Base-by-base conservation (phyloP, 805 yeast species). In the Cyberlindnera nakhonratchasimensis region DNA sequence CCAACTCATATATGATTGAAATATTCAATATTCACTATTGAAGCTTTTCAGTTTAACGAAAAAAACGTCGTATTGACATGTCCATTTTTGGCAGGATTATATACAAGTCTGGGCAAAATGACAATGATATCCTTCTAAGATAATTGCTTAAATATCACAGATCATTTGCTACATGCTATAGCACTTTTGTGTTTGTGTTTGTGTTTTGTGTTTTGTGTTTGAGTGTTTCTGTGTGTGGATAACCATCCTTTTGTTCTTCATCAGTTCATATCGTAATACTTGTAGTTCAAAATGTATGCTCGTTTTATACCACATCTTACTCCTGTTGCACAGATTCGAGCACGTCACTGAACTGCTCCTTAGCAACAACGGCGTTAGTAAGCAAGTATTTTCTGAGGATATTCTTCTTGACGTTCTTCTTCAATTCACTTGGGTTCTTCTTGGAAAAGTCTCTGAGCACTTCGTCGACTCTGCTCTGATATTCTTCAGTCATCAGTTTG, bases 381-480 rank as follows among this genome's bases (percentile, higher is more conserved):
- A 74, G 65, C 21, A 79, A 65, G 59, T 73, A 81, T 63, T 84
- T 86, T 59, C 88, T 74, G 53, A 86, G 62, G 34, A 86, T 63
- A 62, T 89, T 89, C 68, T 85, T 86, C 58, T 72, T 79, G 18
- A 81, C 77, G 60, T 72, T 71, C 39, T 66, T 67, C 58, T 76
- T 74, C 48, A 74, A 52, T 21, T 45, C 29, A 16, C 66, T 63
- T 7, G 75, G 73, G 24, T 70, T 63, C 42, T 59, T 50, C 42
- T 55, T 61, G 10, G 72, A 70, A 38, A 69, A 54, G 29, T 57
- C 58, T 26, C 48, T 43, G 20, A 70, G 55, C 29, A 74, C 66
- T 29, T 51, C 48, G 34, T 64, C 59, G 22, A 71, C 69, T 26
- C 61, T 61, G 24, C 57, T 69, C 39, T 62, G 63, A 39, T 61